Base-by-base conservation (phyloP, 306 rosid species). In the Cicer pinnatifidum region DNA sequence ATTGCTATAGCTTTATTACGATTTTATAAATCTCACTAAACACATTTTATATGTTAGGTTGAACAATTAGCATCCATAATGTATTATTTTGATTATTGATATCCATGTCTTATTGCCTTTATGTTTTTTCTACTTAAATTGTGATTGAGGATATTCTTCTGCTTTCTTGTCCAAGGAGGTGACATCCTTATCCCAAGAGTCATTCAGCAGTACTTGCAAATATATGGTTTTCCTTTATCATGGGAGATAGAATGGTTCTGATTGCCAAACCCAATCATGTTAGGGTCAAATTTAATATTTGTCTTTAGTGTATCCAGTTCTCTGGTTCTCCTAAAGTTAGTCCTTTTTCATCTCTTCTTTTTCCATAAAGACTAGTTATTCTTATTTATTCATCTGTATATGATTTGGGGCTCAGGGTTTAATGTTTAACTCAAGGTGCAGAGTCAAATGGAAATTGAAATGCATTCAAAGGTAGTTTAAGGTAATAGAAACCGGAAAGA, bases 331-430 rank as follows among this genome's bases (percentile, higher is more conserved):
- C 58, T 47, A 67, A 64, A 43, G 4, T 69, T 69, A 2, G 11
- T 16, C 62, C 16, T 11, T 9, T 69, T 37, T 69, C 35, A 8
- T 13, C 7, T 69, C 28, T 70, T 53, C 17, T 38, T 35, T 38
- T 13, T 51, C 23, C 20, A 38, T n/a, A 3, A 37, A 53, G n/a
- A 51, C 8, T 69, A 59, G 1, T 12, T 69, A 23, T 69, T 69
- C 5, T 51, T 69, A 23, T 71, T 40, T 47, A 39, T 41, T 17
- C 75, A 71, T 57, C 10, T 57, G 33, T 23, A 56, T 43, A 11
- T 72, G 33, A n/a, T 43, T 72, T 72, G 56, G 67, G 58, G 67
- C 9, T 72, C 56, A 20, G 44, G 54, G 2, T 64, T 35, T 69
- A 13, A 6, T 51, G 46, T 41, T 58, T 54, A 43, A 33, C 28